Conservation (phyloP, 2,329 filamentous ascomycete genomes). For the Hirsutella thompsonii region DNA sequence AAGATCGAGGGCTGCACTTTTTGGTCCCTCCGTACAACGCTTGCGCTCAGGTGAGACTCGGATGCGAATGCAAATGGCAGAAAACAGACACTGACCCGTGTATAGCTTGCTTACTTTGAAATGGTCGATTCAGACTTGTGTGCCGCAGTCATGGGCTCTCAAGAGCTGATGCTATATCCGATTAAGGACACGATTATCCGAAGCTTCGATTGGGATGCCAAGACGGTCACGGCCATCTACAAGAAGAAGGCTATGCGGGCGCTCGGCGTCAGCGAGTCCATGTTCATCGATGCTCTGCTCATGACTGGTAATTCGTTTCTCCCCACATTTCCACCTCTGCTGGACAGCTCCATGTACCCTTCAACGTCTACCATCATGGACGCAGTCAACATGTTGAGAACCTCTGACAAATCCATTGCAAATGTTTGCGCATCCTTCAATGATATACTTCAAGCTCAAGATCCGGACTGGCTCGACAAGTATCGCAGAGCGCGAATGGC, state of each 20-base stretch:
- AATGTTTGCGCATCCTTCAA: slow-evolving; percentile 65
- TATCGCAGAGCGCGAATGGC: slow-evolving; percentile 78
- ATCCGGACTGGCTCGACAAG: slow-evolving; percentile 68
- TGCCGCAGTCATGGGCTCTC: slow-evolving; percentile 69
- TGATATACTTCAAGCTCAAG: slow-evolving; percentile 60
- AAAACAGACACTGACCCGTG: background rate
- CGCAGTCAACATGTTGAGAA: slow-evolving; percentile 62
- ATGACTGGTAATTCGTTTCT: slow-evolving; percentile 76
- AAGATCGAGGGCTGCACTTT: slow-evolving; percentile 57
- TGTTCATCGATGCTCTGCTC: slow-evolving; percentile 74
- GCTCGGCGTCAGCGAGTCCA: slow-evolving; percentile 51
- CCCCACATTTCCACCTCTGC: slow-evolving; percentile 64
- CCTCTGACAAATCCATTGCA: slow-evolving; percentile 56
- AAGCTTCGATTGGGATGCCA: slow-evolving; percentile 54
- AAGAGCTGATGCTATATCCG: slow-evolving; percentile 76
- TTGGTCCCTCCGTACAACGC: slow-evolving; percentile 80
- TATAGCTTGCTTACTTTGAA: slow-evolving; percentile 61
- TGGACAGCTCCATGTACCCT: slow-evolving; percentile 41
- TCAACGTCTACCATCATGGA: slow-evolving; percentile 55
- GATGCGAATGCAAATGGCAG: too few relatives aligned
- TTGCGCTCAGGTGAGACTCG: slow-evolving; percentile 58
- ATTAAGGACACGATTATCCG: slow-evolving; percentile 63
- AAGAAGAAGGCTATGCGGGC: slow-evolving; percentile 60
- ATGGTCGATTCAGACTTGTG: slow-evolving; percentile 53
- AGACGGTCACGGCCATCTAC: slow-evolving; percentile 47